Percentiles rank a stretch among this genome's conserved stretches.
Evolutionary conservation across 169 alveolate species (phyloP).

Genomic region (Plasmodium ovale): DNA sequence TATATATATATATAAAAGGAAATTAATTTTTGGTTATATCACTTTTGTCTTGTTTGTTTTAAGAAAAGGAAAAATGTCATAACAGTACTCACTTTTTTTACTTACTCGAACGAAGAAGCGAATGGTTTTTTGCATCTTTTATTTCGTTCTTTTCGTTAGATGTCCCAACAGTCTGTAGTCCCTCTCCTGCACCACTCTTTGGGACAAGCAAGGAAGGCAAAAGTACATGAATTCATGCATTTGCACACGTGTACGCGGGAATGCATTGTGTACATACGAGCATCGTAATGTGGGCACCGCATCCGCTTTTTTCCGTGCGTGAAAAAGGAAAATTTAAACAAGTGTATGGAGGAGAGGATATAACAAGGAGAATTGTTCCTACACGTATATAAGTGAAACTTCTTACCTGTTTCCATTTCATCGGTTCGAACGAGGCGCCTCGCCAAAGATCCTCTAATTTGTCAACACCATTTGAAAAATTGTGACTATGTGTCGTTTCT

Average conservation of each 20-base stretch:
- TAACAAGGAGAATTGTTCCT: too few relatives aligned
- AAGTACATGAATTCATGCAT: background rate
- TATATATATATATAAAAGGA: background rate
- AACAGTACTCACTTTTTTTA: background rate
- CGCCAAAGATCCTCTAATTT: conserved; percentile 16
- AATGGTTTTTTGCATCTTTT: background rate
- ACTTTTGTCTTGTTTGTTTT: too few relatives aligned
- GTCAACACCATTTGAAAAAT: background rate
- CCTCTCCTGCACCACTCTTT: background rate
- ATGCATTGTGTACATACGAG: background rate
- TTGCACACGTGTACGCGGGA: background rate
- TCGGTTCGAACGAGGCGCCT: background rate
- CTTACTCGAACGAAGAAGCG: conserved; percentile 58
- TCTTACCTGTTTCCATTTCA: conserved; percentile 14
- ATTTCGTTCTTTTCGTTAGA: background rate
- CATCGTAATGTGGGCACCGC: too few relatives aligned
- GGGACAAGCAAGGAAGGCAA: background rate
- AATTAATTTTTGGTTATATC: too few relatives aligned
- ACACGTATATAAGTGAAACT: too few relatives aligned
- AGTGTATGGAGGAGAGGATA: too few relatives aligned
- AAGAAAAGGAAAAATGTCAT: too few relatives aligned
- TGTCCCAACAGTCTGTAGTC: background rate
- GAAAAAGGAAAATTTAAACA: too few relatives aligned
- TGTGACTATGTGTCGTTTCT: background rate
- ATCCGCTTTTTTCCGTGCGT: too few relatives aligned